Evolutionary conservation across 441 rosid species (phyloP), one percentile per base, ranked within the genome.

Genomic region (Hypseocharis bilobata): DNA sequence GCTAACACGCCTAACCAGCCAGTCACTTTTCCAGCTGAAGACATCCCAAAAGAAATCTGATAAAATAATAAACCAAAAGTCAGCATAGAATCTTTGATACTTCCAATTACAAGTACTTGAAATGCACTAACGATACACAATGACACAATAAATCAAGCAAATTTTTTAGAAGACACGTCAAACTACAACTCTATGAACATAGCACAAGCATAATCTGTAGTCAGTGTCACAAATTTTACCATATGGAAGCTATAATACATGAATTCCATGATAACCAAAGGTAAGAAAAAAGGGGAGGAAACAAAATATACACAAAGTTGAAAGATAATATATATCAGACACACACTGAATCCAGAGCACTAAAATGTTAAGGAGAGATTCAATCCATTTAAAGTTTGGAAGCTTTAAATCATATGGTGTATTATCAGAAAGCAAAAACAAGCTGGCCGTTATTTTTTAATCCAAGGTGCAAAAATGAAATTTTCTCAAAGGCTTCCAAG

Each of bases 41-140:
- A 69, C 66, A 72, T 66, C 45, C 76, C 60, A 68, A 87, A 92
- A 62, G 87, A 72, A 30, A 92, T 77, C 96, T 92, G 87, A 55
- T 63, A 70, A 64, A 58, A 61, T 19, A 25, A 65, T 42, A 44
- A 19, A 69, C 38, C 6, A 7, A 47, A 20, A 42, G 64, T 69
- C 55, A 76, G 69, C 27, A 56, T 23, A 58, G 54, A 66, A 22
- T 58, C 38, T 11, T 44, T 13, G 27, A 13, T 16, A 16, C 44
- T 36, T 61, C 66, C 38, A 28, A 27, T 7, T 7, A 25, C 29
- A 55, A 52, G 8, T n/a, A 52, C 6, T 52, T 10, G 5, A 25
- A 11, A 52, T 34, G 40, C 40, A 34, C 0, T 11, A 34, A 34
- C 10, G 40, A 2, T 34, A 34, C 40, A 34, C n/a, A n/a, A n/a